Evolutionary conservation across 257 asterid species (phyloP), one percentile per base, ranked within the genome.

Genomic region (Sherardia arvensis): DNA sequence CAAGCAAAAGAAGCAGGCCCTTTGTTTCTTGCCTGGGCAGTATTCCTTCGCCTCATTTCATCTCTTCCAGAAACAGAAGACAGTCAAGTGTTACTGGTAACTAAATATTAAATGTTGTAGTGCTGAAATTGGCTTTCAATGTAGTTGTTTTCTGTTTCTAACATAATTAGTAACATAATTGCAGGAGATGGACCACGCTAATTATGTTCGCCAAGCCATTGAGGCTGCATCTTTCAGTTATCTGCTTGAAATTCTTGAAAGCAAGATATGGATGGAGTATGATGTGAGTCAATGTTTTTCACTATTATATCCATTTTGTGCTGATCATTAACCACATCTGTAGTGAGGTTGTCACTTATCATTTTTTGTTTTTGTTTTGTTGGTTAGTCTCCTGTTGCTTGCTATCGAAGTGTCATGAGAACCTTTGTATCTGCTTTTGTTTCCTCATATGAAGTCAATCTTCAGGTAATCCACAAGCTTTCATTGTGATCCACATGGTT

Each of bases 21-120:
- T 32, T 72, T 92, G 76, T 75, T 89, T 73, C 95, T 89, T 54
- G 87, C 97, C 59, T 92, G 99, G 99, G 97, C 97, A 21, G 88
- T 84, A 56, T 89, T 92, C 79, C 91, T 89, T 66, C 85, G 96
- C 80, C 96, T 92, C 60, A 66, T 87, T 67, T 85, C 86, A 57
- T 83, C 96, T 66, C 97, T 92, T 69, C 95, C 99, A 36, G 90
- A 69, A 43, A 85, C 77, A 79, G 94, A 85, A 76, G 84, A 78
- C 71, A 83, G 72, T 66, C 71, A 59, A 71, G 65, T 73, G 66
- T 77, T 87, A 74, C 74, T 67, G 97, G 99, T 92, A 87, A 59
- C 58, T 65, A 62, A 60, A 72, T 71, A 47, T 75, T 33, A 25
- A 26, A 32, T 71, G 63, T 64, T 51, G 58, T 51, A n/a, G 69